Evolutionary conservation across 345 rosid species (phyloP), one percentile per base, ranked within the genome.

Genomic region (Citrus medica): DNA sequence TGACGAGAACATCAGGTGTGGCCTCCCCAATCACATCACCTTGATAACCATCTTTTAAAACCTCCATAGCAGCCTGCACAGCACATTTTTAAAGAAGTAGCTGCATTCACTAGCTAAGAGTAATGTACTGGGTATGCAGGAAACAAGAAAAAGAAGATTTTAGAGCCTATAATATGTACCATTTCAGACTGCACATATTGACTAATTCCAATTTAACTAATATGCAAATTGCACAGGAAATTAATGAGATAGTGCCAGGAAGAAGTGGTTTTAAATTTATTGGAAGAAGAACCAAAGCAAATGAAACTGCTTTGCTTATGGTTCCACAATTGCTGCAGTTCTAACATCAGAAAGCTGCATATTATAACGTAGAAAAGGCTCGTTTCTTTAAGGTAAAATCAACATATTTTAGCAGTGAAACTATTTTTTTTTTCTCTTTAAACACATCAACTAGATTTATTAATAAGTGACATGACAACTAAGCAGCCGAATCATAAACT

Each of bases 21-120:
- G 86, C 85, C 87, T 93, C 99, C 60, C 94, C 98, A 56, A 93
- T 86, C 59, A 93, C 87, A 85, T 95, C 99, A 77, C 89, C 94
- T 24, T 88, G 88, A 70, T 93, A 93, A 53, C 96, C 97, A 86
- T 95, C 98, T 79, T 85, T 90, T 75, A 82, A 79, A 22, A 85
- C 85, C 87, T 93, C 97, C 83, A 86, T 67, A 74, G 69, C 83
- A 75, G 82, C 93, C 98, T 95, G 83, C 51, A 69, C 1, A 32
- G 64, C 32, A 59, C 21, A 60, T 69, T 76, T 76, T 76, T 42
- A 77, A 70, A 72, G 33, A 32, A 69, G 69, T 70, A 69, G 62
- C 46, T 22, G 48, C 19, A 33, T 35, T 46, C 38, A 67, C 25
- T 62, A 58, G 21, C 40, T 63, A 60, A 56, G 51, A 60, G 40